phyloP scores from a whole-genome alignment of 805 yeast species.

The Sugiyamaella chiloensis region DNA sequence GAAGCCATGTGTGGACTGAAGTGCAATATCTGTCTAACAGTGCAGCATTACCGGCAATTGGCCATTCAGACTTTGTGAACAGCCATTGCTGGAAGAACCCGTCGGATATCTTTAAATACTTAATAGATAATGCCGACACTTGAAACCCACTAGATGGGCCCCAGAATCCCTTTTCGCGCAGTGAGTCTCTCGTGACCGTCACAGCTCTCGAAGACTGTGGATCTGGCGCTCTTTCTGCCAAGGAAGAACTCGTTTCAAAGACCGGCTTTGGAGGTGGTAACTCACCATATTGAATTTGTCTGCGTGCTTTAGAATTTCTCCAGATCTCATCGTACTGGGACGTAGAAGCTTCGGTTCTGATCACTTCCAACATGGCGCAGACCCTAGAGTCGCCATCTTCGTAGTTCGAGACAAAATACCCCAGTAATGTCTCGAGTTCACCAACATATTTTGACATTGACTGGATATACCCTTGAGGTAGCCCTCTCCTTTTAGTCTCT shows the following conservation, averaged over 20 bases:
- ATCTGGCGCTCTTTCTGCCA: not conserved
- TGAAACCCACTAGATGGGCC: not conserved
- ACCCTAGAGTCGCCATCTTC: not conserved
- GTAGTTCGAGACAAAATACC: not conserved
- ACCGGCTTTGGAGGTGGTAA: not conserved
- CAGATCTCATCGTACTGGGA: not conserved
- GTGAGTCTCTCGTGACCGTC: not conserved
- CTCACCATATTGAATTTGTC: not conserved
- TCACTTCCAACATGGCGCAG: not conserved
- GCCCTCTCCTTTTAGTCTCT: slow-evolving; percentile 13
- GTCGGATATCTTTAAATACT: too few species aligned
- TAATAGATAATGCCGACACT: not conserved
- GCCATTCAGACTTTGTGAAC: not conserved
- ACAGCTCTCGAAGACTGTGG: not conserved
- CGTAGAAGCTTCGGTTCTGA: not conserved
- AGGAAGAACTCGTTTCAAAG: not conserved
- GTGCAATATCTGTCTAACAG: slow-evolving; percentile 12
- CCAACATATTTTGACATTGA: slow-evolving; percentile 8
- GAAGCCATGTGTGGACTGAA: slow-evolving; percentile 10
- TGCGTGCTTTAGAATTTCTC: not conserved
- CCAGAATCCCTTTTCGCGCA: not conserved
- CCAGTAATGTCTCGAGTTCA: slow-evolving; percentile 5
- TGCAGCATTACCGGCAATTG: not conserved
- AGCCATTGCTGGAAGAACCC: not conserved
- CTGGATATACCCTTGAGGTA: slow-evolving; percentile 17